Evolutionary conservation across 768 basidiomycete species (phyloP).

Genomic region (Pulveroboletus sp.): DNA sequence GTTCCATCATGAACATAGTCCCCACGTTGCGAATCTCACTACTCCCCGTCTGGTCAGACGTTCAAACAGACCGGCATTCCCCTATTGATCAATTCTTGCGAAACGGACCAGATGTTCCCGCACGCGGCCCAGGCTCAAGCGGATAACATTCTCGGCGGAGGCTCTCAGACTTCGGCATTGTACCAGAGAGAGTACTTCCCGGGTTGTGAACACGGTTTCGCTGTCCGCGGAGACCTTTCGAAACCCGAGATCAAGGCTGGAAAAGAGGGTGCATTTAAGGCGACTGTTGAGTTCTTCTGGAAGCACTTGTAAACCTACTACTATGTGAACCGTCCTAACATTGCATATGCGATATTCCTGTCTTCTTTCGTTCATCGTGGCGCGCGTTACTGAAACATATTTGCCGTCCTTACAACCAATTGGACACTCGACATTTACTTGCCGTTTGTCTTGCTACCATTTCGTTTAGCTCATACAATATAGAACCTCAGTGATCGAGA

Average conservation of each 20-base stretch:
- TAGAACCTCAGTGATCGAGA: too few species aligned
- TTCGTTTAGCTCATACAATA: too few species aligned
- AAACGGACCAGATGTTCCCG: slow-evolving; percentile 49
- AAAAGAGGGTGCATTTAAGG: slow-evolving; percentile 52
- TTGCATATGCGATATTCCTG: too few species aligned
- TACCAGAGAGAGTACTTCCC: slow-evolving; percentile 21
- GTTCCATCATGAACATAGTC: not conserved
- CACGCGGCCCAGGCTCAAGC: slow-evolving; percentile 39
- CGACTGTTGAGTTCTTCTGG: slow-evolving; percentile 50
- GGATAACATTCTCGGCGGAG: slow-evolving; percentile 46
- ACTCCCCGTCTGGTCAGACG: slow-evolving; percentile 34
- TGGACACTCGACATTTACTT: too few species aligned
- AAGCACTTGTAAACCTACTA: slow-evolving; percentile 23
- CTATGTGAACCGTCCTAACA: not conserved
- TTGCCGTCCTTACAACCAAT: too few species aligned
- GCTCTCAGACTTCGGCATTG: slow-evolving; percentile 41
- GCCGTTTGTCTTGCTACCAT: too few species aligned
- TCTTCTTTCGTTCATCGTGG: too few species aligned
- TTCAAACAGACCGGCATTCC: slow-evolving; percentile 47
- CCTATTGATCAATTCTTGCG: slow-evolving; percentile 66
- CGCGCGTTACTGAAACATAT: too few species aligned
- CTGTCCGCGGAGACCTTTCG: slow-evolving; percentile 45
- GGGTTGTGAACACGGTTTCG: slow-evolving; percentile 52
- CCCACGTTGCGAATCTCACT: not conserved
- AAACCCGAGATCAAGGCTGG: slow-evolving; percentile 52